Conservation (phyloP, 2,329 filamentous ascomycete genomes). For the Ceratocystis diversiconidia region DNA sequence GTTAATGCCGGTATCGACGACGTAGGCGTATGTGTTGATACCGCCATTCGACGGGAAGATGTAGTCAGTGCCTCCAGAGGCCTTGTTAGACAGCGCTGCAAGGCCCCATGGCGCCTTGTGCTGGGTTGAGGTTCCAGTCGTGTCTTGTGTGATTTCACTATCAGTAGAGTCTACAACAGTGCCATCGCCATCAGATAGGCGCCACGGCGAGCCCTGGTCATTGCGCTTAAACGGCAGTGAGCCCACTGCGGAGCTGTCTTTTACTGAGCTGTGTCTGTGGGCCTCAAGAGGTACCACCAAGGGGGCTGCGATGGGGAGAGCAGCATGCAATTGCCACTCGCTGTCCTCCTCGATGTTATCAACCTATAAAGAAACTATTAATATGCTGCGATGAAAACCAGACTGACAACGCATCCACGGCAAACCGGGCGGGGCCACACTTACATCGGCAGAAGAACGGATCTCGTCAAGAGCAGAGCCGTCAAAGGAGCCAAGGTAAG, state of each 20-base stretch:
- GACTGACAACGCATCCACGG: background rate
- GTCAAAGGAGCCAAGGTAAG: constrained; percentile 32
- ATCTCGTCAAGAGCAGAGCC: constrained; percentile 29
- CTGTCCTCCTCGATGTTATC: constrained; percentile 11
- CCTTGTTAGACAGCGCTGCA: constrained; percentile 25
- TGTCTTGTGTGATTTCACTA: constrained; percentile 8
- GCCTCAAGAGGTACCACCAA: background rate
- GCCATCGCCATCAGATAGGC: constrained; percentile 11
- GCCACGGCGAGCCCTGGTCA: constrained; percentile 11
- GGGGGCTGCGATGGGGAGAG: background rate
- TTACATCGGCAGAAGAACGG: constrained; percentile 28
- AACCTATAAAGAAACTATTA: background rate
- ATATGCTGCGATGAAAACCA: constrained; percentile 37
- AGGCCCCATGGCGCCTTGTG: constrained; percentile 25
- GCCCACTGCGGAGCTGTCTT: background rate
- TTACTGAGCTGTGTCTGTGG: background rate
- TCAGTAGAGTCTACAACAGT: background rate
- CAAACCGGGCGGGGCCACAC: constrained; percentile 15
- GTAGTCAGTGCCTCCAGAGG: constrained; percentile 20
- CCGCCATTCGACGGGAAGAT: constrained; percentile 20
- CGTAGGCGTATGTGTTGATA: constrained; percentile 21
- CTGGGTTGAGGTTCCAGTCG: constrained; percentile 46
- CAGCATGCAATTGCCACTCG: constrained; percentile 8
- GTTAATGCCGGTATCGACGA: constrained; percentile 23
- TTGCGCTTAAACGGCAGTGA: constrained; percentile 3